Evolutionary conservation across 2,329 filamentous ascomycete species (phyloP).

Genomic region (Phoma herbarum): DNA sequence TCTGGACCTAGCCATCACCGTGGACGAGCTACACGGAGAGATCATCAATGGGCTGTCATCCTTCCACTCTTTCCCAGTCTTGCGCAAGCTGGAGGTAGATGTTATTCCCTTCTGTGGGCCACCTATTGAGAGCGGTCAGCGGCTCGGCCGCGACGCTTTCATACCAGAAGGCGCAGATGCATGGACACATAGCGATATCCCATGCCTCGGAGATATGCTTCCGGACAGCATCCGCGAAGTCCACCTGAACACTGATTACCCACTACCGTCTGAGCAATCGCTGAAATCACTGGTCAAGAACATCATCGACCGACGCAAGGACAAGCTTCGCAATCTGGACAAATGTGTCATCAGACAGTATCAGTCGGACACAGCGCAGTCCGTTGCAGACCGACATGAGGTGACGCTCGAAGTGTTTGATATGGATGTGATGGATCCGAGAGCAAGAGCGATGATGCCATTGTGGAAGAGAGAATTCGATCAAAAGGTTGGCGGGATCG

Average conservation of each 20-base stretch:
- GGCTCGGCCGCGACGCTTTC: constrained; percentile 29
- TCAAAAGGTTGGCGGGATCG: constrained; percentile 33
- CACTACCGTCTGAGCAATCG: constrained; percentile 31
- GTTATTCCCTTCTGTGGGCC: constrained; percentile 45
- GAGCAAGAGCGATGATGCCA: constrained; percentile 42
- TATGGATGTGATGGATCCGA: constrained; percentile 16
- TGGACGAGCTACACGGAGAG: constrained; percentile 43
- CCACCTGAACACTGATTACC: constrained; percentile 44
- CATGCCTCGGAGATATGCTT: constrained; percentile 48
- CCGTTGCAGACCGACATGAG: constrained; percentile 27
- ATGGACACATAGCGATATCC: constrained; percentile 45
- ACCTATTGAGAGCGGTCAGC: constrained; percentile 46
- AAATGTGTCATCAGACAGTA: constrained; percentile 40
- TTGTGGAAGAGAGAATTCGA: constrained; percentile 46
- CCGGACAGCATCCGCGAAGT: constrained; percentile 40
- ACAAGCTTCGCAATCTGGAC: constrained; percentile 31
- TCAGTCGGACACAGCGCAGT: constrained; percentile 25
- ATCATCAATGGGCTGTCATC: constrained; percentile 46
- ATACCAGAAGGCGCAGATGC: constrained; percentile 31
- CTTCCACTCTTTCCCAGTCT: constrained; percentile 35
- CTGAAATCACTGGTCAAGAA: constrained; percentile 44
- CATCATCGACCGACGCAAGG: constrained; percentile 32
- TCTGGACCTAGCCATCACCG: constrained; percentile 43
- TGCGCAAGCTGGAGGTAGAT: constrained; percentile 43
- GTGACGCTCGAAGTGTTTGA: constrained; percentile 38